Evolutionary conservation across 2,329 filamentous ascomycete genomes (phyloP).

Genomic region (Geosmithia putterillii): DNA sequence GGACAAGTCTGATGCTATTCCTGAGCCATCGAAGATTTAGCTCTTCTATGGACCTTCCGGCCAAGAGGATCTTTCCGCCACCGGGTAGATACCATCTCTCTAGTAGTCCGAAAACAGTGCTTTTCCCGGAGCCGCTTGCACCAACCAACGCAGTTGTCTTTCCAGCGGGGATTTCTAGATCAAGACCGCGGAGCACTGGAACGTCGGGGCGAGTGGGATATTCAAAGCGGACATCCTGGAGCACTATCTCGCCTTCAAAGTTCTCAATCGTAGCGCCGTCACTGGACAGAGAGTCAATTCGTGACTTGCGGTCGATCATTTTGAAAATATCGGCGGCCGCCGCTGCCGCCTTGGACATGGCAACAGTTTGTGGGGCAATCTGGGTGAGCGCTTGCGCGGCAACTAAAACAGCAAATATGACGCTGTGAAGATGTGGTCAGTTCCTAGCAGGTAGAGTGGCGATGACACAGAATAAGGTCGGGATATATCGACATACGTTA

Average conservation of each 20-base stretch:
- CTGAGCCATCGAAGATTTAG: constrained; percentile 38
- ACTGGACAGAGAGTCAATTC: constrained; percentile 27
- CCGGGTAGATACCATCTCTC: constrained; percentile 47
- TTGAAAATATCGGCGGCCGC: constrained; percentile 33
- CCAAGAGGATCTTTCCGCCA: constrained; percentile 30
- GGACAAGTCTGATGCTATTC: constrained; percentile 38
- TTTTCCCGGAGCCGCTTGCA: constrained; percentile 45
- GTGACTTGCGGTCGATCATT: constrained; percentile 30
- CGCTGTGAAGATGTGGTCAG: constrained; percentile 13
- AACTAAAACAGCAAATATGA: constrained; percentile 33
- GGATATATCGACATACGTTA: constrained; percentile 24
- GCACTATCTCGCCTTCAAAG: constrained; percentile 30
- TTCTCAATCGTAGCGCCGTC: constrained; percentile 16
- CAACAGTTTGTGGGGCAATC: constrained; percentile 32
- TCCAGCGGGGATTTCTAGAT: constrained; percentile 28
- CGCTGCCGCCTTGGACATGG: constrained; percentile 31
- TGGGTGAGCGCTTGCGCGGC: constrained; percentile 30
- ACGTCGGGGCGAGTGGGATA: constrained; percentile 45
- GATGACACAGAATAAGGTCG: neutral
- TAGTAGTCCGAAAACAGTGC: constrained; percentile 42
- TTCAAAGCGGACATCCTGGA: constrained; percentile 35
- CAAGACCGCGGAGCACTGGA: constrained; percentile 27
- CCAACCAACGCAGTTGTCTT: constrained; percentile 44
- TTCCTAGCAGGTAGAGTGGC: neutral
- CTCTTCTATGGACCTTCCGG: constrained; percentile 16